A percentile compares a stretch with the other conserved stretches of the same genome.
Conservation (phyloP, 139 green algal genomes). For the Chara braunii region DNA sequence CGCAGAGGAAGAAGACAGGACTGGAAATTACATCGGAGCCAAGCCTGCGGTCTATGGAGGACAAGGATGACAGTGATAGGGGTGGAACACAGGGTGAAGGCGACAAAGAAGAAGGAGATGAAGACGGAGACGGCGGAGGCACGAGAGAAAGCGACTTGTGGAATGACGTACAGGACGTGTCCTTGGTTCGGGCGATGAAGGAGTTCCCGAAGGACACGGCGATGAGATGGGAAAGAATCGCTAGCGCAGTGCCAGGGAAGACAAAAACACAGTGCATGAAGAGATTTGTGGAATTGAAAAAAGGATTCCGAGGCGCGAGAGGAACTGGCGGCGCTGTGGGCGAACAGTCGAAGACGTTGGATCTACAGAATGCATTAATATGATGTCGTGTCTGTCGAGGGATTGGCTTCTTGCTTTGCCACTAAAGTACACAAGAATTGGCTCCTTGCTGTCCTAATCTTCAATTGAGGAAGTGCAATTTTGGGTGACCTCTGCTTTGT, state of each 20-base stretch:
- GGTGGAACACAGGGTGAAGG: background rate
- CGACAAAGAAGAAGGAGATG: background rate
- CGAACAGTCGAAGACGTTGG: too few species aligned
- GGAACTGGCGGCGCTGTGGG: too few species aligned
- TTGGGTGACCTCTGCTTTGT: too few species aligned
- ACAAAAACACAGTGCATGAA: constrained; percentile 74
- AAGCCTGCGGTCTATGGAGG: background rate
- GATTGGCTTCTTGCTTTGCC: too few species aligned
- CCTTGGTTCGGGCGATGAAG: constrained; percentile 84
- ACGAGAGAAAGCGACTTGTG: constrained; percentile 46
- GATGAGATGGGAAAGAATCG: constrained; percentile 60
- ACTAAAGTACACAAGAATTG: too few species aligned
- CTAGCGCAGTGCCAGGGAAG: constrained; percentile 72
- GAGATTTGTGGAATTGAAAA: constrained; percentile 78
- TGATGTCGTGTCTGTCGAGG: too few species aligned
- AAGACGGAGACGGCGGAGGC: background rate
- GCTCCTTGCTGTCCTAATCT: too few species aligned
- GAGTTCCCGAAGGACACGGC: constrained; percentile 64
- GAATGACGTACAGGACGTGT: constrained; percentile 72
- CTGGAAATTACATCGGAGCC: background rate
- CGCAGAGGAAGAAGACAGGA: constrained; percentile 2
- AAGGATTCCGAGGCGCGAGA: constrained; percentile 63
- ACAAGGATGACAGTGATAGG: background rate
- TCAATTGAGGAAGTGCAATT: too few species aligned
- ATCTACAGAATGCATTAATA: too few species aligned